Evolutionary conservation across 192 early-diverging fungal genomes (phyloP).

Genomic region (Pilobolus umbonatus): DNA sequence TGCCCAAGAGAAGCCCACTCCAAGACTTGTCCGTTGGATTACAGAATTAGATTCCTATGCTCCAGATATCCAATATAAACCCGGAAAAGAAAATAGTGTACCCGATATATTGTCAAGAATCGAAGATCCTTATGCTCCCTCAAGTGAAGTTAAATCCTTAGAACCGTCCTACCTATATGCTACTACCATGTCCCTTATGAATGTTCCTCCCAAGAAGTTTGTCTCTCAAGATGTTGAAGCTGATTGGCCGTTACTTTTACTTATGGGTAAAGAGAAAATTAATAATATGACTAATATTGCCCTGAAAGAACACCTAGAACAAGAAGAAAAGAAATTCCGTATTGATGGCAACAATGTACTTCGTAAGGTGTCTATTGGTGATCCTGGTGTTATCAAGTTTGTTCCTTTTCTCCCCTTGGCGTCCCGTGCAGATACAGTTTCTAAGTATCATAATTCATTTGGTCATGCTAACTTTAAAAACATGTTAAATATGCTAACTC

Average conservation of each 20-base stretch:
- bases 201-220: background rate
- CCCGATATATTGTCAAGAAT: conserved; percentile 2
- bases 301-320: background rate
- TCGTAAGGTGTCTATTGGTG: background rate
- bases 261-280: background rate
- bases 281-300: too few species aligned
- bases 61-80: conserved; percentile 6
- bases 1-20: conserved; percentile 1
- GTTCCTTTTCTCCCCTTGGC: background rate
- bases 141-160: too few species aligned
- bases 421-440: background rate
- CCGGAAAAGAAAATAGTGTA: conserved; percentile 8
- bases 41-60: conserved; percentile 4
- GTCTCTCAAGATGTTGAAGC: background rate
- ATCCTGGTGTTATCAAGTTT: background rate
- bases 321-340: background rate
- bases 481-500: background rate
- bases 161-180: conserved; percentile 9
- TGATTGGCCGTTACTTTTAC: background rate
- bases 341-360: background rate
- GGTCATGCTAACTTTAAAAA: background rate
- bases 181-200: too few species aligned
- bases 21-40: conserved; percentile 3
- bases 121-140: too few species aligned
- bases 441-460: background rate